phyloP scores from a whole-genome alignment of 2,329 filamentous ascomycete genomes.

The Fusarium sp. region DNA sequence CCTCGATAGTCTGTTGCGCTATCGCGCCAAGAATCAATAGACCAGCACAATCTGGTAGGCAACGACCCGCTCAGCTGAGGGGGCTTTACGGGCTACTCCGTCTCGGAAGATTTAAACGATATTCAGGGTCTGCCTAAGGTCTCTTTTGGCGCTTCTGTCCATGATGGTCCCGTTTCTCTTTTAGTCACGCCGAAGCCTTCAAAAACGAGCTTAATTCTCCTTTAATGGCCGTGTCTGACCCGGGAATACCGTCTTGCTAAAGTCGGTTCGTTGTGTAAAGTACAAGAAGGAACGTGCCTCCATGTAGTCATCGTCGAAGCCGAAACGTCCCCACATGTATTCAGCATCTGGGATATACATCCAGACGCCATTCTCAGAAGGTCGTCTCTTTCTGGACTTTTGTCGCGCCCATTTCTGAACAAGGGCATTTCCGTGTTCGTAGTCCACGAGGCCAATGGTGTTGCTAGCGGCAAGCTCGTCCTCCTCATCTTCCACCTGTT shows the following conservation, averaged over 20 bases:
- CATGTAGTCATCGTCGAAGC: not conserved
- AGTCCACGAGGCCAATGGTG: not conserved
- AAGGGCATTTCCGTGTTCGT: not conserved
- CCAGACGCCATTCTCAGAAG: not conserved
- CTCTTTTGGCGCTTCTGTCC: not conserved
- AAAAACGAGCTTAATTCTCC: not conserved
- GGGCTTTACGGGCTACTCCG: not conserved
- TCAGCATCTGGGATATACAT: not conserved
- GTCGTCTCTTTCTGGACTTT: not conserved
- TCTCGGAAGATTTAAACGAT: not conserved
- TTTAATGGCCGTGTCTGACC: not conserved
- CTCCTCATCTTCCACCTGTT: not conserved
- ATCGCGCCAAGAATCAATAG: conserved; percentile 1
- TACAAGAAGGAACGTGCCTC: not conserved
- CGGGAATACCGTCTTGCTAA: not conserved
- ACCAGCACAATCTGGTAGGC: not conserved
- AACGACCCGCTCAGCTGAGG: not conserved
- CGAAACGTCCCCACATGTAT: not conserved
- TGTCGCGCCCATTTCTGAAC: not conserved
- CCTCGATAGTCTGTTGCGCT: not conserved
- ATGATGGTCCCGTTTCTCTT: not conserved
- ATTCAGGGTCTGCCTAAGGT: not conserved
- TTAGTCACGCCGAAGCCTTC: not conserved
- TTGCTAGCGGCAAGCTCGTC: not conserved
- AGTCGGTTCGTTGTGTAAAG: not conserved